Evolutionary conservation across 805 yeast species (phyloP), one percentile per base, ranked within the genome.

Genomic region (Metschnikowia bowlesiae): DNA sequence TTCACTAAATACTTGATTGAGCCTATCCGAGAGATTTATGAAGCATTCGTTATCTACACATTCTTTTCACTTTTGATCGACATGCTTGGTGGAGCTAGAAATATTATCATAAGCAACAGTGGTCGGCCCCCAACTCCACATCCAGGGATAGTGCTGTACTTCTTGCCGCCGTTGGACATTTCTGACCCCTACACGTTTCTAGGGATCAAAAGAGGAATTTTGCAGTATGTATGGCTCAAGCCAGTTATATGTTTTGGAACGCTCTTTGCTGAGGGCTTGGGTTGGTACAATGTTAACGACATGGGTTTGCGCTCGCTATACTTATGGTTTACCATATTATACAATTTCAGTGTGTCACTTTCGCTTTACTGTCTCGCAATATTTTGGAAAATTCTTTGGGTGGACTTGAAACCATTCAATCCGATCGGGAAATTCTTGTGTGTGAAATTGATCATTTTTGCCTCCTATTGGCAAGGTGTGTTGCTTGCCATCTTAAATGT

Each of bases 401-500:
- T 62, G 2, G 97, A 91, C 59, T 74, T 94, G 57, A 77, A 72
- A 47, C 87, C 85, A 1, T 91, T 85, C 70, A 80, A 88, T 48
- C 98, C 98, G 3, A 83, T 94, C 80, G 90, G 95, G 9, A 91
- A 91, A 68, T 94, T 94, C 65, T 65, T 94, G 37, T 90, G 97
- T 69, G 96, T 94, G 43, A 94, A 94, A 63, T 76, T 90, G 55
- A 89, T 94, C 48, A 91, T 94, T 44, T 94, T 94, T 75, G 98
- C 97, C 26, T 87, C 96, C n/a, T 94, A 90, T 65, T 94, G 99
- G 99, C 99, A 94, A 64, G 89, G 95, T 0, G 69, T 86, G 8
- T 55, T 83, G 1, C 69, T 87, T 41, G 81, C 82, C 4, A 61
- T 81, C 0, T 60, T 85, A 40, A 71, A 78, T 68, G 71, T 76